Evolutionary conservation across 345 rosid genomes (phyloP).

Genomic region (Hibiscus tridactylites): DNA sequence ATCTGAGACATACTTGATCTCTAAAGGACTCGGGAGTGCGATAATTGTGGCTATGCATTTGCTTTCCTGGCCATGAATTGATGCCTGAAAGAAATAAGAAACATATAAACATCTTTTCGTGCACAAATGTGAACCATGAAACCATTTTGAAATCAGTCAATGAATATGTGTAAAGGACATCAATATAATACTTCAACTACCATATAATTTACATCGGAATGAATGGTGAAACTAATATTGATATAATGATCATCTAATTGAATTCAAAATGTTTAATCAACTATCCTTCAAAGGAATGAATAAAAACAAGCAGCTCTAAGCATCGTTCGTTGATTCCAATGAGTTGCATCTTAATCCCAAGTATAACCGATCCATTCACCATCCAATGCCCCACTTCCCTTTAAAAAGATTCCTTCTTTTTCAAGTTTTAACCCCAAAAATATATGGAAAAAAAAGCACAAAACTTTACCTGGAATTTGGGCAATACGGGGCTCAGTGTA

Average conservation of each 20-base stretch:
- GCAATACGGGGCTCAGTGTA: conserved; percentile 52
- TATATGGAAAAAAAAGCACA: background rate
- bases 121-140: background rate
- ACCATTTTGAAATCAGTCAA: background rate
- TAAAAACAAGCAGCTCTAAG: background rate
- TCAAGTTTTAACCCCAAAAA: background rate
- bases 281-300: background rate
- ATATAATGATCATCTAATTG: background rate
- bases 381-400: background rate
- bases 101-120: background rate
- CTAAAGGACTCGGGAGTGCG: conserved; percentile 54
- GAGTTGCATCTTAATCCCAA: too few relatives aligned
- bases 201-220: background rate
- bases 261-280: background rate
- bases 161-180: background rate
- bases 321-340: background rate
- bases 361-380: too few relatives aligned
- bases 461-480: conserved; percentile 22
- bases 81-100: conserved; percentile 37
- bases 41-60: conserved; percentile 81
- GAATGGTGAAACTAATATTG: background rate
- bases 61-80: conserved; percentile 79
- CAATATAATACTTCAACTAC: too few relatives aligned
- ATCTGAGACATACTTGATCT: conserved; percentile 45
- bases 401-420: background rate